These are phyloP conservation scores for Chalaropsis thielavioides DNA, from an alignment of 2,329 filamentous ascomycete species.

Conservation along the genomic window DNA sequence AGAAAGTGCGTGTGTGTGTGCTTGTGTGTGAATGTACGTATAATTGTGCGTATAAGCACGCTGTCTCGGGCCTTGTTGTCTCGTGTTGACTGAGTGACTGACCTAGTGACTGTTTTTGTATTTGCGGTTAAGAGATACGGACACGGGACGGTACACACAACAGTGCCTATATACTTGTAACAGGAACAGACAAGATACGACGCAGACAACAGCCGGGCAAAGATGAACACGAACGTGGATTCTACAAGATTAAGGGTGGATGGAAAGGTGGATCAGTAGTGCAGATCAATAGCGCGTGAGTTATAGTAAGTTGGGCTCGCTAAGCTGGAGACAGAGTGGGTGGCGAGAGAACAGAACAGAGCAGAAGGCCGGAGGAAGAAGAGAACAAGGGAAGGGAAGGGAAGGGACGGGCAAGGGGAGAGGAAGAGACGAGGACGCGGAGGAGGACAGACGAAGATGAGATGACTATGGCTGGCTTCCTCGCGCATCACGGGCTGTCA, in stretches of 20 bases:
- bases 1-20: neutral
- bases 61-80: neutral
- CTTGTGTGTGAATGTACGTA: neutral
- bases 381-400: neutral
- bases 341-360: neutral
- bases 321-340: neutral
- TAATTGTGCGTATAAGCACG: neutral
- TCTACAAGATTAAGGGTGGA: neutral
- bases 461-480: neutral
- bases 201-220: no score
- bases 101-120: no score
- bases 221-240: neutral
- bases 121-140: no score
- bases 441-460: neutral
- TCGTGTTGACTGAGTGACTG: no score
- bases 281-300: conserved; percentile 1
- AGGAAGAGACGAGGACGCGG: neutral
- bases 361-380: neutral
- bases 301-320: no score
- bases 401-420: neutral
- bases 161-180: no score
- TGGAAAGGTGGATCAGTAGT: neutral
- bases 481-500: neutral
- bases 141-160: no score
- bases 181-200: no score